A percentile compares a stretch with the other conserved stretches of the same genome.
These are phyloP conservation scores for Fragaria nilgerrensis DNA, from an alignment of 306 rosid genomes.

Conservation along the genomic window DNA sequence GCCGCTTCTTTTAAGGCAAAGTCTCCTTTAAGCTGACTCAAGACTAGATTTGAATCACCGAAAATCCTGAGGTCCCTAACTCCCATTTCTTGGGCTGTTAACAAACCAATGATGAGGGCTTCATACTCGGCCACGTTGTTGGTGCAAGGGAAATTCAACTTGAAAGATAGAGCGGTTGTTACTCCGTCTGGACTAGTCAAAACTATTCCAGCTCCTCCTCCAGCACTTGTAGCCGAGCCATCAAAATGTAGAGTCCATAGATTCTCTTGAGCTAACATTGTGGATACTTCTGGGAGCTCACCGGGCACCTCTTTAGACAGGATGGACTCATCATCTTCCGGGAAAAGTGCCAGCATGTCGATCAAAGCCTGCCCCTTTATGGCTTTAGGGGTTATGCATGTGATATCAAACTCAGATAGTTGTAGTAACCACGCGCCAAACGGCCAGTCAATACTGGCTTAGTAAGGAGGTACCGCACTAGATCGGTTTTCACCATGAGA, in stretches of 20 bases:
- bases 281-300: too few relatives aligned
- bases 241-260: neutral
- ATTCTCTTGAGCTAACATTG: neutral
- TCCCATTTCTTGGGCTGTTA: neutral
- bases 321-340: neutral
- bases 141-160: neutral
- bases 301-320: neutral
- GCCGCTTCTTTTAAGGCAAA: neutral
- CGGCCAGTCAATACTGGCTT: neutral
- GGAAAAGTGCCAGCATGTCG: neutral
- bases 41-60: neutral
- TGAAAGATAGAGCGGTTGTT: neutral
- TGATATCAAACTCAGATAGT: too few relatives aligned
- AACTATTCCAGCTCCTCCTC: neutral
- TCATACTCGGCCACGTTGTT: neutral
- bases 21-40: neutral
- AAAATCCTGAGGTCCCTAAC: neutral
- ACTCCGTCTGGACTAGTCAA: neutral
- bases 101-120: neutral
- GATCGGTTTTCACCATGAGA: neutral
- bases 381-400: neutral
- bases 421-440: neutral
- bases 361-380: neutral
- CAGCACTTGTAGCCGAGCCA: neutral
- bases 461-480: neutral